Base-by-base conservation (phyloP, 1,284 basidiomycete genomes). In the Marasmius fiardii region DNA sequence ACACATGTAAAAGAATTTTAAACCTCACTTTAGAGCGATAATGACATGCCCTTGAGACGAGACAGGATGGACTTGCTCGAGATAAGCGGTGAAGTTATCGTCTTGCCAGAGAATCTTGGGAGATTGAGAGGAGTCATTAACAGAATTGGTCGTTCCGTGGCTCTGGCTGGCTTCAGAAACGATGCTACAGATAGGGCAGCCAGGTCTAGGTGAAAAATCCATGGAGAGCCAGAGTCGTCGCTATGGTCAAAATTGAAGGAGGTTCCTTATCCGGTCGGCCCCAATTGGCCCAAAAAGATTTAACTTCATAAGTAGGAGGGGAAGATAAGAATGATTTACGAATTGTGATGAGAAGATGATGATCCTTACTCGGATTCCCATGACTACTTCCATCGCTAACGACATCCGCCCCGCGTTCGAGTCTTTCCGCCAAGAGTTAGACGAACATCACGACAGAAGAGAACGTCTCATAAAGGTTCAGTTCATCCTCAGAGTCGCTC, bases 381-480 rank as follows among this genome's bases (percentile, higher is more conserved):
- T 41, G 39, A 20, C 39, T 41, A n/a, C n/a, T n/a, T n/a, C n/a
- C n/a, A n/a, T 41, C 39, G 39, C 12, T 37, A 41, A 41, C 24
- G 28, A 49, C 26, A 64, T 72, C 26, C 92, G 92, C 64, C 73
- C 81, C 49, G 59, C 50, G 21, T 61, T 61, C 31, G 49, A 55
- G 24, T 24, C 61, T 10, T 92, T 90, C 70, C 80, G 88, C 59
- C 77, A 77, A 41, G 81, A 90, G 53, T 74, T 93, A 24, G 92
- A 93, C 71, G 81, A 85, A 34, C 78, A 85, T 65, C 82, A 90
- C 65, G 88, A 92, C 68, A 75, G 83, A 58, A 73, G 87, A 43
- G 93, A 96, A 65, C 81, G 90, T 26, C 79, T 95, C 59, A 91
- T 95, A 68, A 95, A 95, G 81, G 89, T 88, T 51, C 43, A 26